Evolutionary conservation across 805 yeast genomes (phyloP), one percentile per base, ranked within the genome.

Genomic region (Pichia eremophila): DNA sequence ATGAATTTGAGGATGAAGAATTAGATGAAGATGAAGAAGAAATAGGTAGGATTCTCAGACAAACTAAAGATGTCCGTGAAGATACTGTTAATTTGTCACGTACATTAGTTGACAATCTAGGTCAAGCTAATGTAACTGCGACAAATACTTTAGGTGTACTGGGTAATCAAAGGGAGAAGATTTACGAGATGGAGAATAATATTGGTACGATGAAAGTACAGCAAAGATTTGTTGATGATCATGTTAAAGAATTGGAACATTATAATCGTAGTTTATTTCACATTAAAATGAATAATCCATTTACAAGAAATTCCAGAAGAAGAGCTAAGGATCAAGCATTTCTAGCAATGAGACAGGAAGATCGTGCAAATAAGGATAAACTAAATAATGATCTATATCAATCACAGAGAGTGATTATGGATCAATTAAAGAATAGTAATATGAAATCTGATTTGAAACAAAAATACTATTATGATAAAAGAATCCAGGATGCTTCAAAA

Each of bases 21-120:
- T 90, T 88, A 52, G 96, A 90, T 53, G 95, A 85, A 62, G 97
- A 87, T 54, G 86, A 91, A 17, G 95, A 87, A 61, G 85, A 79
- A 41, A 79, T 91, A 53, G 88, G 85, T 62, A 83, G 84, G 51
- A 87, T 90, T 54, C 83, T 85, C 51, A 72, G 86, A 48, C 88
- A 84, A 58, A 81, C 86, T 37, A 90, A 91, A 63, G 67, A 63
- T 49, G 60, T 62, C 34, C 56, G 67, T 50, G 91, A 86, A 57
- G 93, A 88, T 57, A 83, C 96, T 2, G 79, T 89, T 11, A 82
- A 87, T 14, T 80, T 90, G 37, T 85, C 97, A 0, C 77, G 95
- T 59, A 88, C 88, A 57, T 89, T 95, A 1, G 67, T 93, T 32
- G 75, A 75, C 46, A 73, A 79, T 70, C 83, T 87, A 3, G 75